Base-by-base conservation (phyloP, 805 yeast species). In the Candida suzukii region DNA sequence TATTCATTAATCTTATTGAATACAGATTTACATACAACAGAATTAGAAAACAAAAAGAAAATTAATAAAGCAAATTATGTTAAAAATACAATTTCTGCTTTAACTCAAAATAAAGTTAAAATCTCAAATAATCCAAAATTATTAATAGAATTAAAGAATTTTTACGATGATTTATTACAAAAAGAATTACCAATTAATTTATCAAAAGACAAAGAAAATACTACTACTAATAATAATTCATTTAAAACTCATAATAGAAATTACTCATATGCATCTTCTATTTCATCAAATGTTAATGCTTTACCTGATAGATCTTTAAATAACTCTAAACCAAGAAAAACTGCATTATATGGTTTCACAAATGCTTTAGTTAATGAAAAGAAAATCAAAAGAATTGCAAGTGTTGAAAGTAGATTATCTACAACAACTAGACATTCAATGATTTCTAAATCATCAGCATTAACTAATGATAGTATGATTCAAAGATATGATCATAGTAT, bases 1-100 rank as follows among this genome's bases (percentile, higher is more conserved):
- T 87, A 85, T 60, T 73, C 88, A 2, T 63, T 87, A 49, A 68
- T 87, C 39, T 71, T 87, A 39, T 66, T 85, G 40, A 87, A 87
- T 59, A 83, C 95, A 0, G 88, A 88, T 41, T 63, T 86, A 30
- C 88, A 86, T 62, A 80, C 80, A 43, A 52, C 70, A 30, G 71
- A 67, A 40, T 60, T 53, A 40, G 67, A 58, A 44, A 67, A 58
- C 37, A 55, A 53, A 12, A 45, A 49, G 50, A 66, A 63, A 53
- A 70, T 71, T 50, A 57, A 71, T 8, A 58, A 57, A 36, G 56
- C 64, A 3, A 65, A 66, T 37, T 80, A 74, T 48, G 66, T 75
- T 14, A 59, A 61, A 14, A 78, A 76, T 51, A 76, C 84, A 1
- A 37, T 68, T 21, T 60, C 64, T 40, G 78, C 83, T 0, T 51